Conservation (phyloP, 495 filamentous ascomycete species). For the Entonaema liquescens region DNA sequence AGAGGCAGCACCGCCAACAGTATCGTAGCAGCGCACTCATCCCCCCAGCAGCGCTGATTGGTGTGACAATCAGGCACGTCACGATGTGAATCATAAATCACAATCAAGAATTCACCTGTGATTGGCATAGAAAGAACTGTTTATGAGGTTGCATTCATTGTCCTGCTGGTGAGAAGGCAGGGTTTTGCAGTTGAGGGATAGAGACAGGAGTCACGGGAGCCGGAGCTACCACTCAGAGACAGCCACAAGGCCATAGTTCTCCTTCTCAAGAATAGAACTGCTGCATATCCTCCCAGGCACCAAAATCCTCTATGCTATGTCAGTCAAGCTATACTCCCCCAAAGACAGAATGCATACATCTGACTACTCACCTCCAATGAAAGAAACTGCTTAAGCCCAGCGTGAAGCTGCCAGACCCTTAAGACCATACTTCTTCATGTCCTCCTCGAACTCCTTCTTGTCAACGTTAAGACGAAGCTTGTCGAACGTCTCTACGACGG, state of each 20-base stretch:
- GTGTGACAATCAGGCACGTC: too few species aligned
- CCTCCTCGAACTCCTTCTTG: neutral
- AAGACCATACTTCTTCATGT: neutral
- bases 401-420: neutral
- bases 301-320: neutral
- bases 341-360: neutral
- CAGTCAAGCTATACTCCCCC: neutral
- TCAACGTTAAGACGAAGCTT: neutral
- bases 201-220: too few species aligned
- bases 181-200: too few species aligned
- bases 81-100: neutral
- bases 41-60: too few species aligned
- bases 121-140: neutral
- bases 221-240: too few species aligned
- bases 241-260: too few species aligned
- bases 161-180: too few species aligned
- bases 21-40: neutral
- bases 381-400: neutral
- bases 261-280: too few species aligned
- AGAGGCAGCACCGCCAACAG: too few species aligned
- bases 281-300: too few species aligned
- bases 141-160: neutral
- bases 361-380: neutral
- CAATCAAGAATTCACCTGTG: neutral
- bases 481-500: neutral